Base-by-base conservation (phyloP, 2,329 filamentous ascomycete species). In the Aspergillus glaucus region DNA sequence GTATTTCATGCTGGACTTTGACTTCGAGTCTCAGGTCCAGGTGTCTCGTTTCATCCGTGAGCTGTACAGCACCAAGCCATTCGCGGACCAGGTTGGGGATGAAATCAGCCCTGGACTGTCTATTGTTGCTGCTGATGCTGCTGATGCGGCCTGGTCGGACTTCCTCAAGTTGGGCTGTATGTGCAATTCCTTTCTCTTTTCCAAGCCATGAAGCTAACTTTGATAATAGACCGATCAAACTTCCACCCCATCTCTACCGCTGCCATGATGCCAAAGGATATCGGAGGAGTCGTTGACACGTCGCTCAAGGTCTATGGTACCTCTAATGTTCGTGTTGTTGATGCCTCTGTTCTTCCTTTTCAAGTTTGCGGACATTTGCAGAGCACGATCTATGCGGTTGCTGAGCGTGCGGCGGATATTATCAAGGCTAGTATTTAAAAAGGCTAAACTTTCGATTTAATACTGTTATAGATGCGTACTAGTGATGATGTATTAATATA, bases 101-200 rank as follows among this genome's bases (percentile, higher is more conserved):
- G 63, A 65, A 37, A 47, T 54, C 19, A 40, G 48, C 2, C 63
- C 63, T 4, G 57, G 62, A 2, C 39, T 55, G 6, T 48, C 54
- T 3, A 41, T 36, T 14, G 39, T 66, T 3, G 52, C 61, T 9
- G 43, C 50, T 9, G 49, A 57, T 41, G 58, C 60, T 1, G 45
- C 56, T 1, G 50, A 53, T 9, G 39, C 48, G 14, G 46, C 45
- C 3, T 66, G 63, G 63, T 26, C 51, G 9, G 46, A 50, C 12
- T 66, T 61, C 60, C 44, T 60, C 22, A 53, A 57, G n/a, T 46
- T 39, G 4, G 56, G 54, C 45, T 65, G 63, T 65, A 49, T 49
- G 63, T 51, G 15, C 15, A 36, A 6, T 6, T 10, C 24, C 10
- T 26, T 37, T 15, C 36, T 36, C 30, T 43, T 12, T n/a, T 4